Base-by-base conservation (phyloP, 371 early-diverging fungal genomes). In the Batrachochytrium dendrobatidis region DNA sequence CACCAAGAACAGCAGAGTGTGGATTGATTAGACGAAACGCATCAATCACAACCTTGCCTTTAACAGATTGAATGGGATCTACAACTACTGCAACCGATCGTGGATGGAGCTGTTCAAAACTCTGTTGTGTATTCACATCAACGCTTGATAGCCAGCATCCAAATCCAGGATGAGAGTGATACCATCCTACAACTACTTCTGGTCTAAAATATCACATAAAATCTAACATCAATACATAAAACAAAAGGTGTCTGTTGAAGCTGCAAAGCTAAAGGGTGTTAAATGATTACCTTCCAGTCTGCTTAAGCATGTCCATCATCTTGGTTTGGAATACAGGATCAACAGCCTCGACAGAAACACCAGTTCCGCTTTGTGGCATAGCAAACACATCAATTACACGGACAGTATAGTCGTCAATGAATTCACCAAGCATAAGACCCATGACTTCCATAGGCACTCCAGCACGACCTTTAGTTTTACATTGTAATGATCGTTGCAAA, bases 401-500 rank as follows among this genome's bases (percentile, higher is more conserved):
- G 0, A 99, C 95, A 0, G 99, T 99, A 76, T 99, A 99, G 65
- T 99, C 99, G 72, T 99, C 99, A 15, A 99, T 90, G 81, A 99
- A 99, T 75, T 99, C 99, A 29, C 99, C 99, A 62, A 99, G 81
- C 99, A 99, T 99, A 54, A 99, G 83, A 18, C 99, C 99, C 99
- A 99, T 99, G 53, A 99, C 99, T 77, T 99, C 99, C 95, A 99
- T 95, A 12, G 99, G 99, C n/a, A 99, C 98, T 64, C 99, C 99
- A 33, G 99, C 98, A 61, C 99, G 87, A 30, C 95, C 98, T 89
- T 69, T 17, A 22, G 72, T n/a, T n/a, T n/a, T n/a, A n/a, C n/a
- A n/a, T n/a, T n/a, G n/a, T n/a, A 30, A n/a, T n/a, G n/a, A n/a
- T n/a, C n/a, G n/a, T n/a, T n/a, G n/a, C n/a, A n/a, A n/a, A n/a